Percentiles rank a stretch among this genome's conserved stretches.
Evolutionary conservation across 139 green algal genomes (phyloP).

Genomic region (Micractinium sp.): DNA sequence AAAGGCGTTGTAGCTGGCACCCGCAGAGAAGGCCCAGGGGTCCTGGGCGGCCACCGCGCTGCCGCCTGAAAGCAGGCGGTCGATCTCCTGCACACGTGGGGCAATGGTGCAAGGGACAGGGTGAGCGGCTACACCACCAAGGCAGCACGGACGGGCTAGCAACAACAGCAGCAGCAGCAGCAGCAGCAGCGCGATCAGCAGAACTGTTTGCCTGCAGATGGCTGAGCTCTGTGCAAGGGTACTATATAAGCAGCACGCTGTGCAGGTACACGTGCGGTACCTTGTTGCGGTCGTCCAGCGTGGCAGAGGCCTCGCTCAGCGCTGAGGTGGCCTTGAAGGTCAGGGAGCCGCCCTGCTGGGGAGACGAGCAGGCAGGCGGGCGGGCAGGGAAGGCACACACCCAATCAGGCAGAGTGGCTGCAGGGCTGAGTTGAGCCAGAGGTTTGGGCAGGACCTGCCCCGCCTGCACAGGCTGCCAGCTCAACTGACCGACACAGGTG

Average conservation of each 20-base stretch:
- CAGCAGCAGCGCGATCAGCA: too few species aligned
- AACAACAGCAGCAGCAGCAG: neutral
- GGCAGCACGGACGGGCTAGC: too few species aligned
- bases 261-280: neutral
- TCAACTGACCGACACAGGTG: too few species aligned
- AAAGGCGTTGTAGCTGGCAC: constrained; percentile 29
- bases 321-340: constrained; percentile 6
- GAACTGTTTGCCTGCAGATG: too few species aligned
- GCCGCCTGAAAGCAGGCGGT: constrained; percentile 32
- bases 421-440: neutral
- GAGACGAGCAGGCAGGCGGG: neutral
- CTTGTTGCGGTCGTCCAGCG: constrained; percentile 34
- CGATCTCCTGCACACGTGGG: constrained; percentile 29
- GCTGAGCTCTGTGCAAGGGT: too few species aligned
- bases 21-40: constrained; percentile 3
- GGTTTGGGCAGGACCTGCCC: too few species aligned
- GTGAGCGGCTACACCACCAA: too few species aligned
- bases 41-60: neutral
- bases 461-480: too few species aligned
- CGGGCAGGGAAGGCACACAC: neutral
- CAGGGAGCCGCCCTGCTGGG: constrained; percentile 6
- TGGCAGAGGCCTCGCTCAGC: constrained; percentile 4
- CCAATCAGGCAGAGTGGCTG: neutral
- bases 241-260: too few species aligned
- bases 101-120: neutral